Conservation (phyloP, 345 rosid species). For the Microcos paniculata region DNA sequence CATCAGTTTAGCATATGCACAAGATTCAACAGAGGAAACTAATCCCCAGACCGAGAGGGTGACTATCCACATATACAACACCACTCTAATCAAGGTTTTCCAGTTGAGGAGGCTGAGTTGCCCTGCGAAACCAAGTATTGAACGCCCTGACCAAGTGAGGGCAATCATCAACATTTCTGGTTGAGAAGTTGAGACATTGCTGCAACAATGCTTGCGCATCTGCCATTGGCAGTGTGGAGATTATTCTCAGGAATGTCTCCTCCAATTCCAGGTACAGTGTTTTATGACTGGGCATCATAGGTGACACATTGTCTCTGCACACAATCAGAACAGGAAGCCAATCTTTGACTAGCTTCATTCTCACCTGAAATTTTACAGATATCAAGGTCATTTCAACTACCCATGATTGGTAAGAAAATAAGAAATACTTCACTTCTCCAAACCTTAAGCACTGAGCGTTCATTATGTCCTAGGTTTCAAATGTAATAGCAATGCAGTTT, state of each 20-base stretch:
- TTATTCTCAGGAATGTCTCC: slow-evolving; percentile 60
- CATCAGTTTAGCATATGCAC: slow-evolving; percentile 13
- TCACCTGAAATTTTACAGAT: slow-evolving; percentile 39
- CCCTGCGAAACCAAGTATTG: slow-evolving; percentile 74
- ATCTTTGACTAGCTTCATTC: slow-evolving; percentile 60
- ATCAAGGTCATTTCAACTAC: not conserved
- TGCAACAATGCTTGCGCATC: slow-evolving; percentile 54
- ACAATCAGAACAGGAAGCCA: slow-evolving; percentile 77
- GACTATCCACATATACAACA: not conserved
- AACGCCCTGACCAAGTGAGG: slow-evolving; percentile 64
- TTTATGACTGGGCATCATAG: slow-evolving; percentile 45
- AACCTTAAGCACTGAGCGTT: no score
- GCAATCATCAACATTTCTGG: slow-evolving; percentile 61
- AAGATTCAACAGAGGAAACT: not conserved
- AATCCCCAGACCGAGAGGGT: not conserved
- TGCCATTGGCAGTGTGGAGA: slow-evolving; percentile 62
- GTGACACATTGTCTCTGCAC: slow-evolving; percentile 49
- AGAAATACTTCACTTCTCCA: not conserved
- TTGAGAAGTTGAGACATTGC: slow-evolving; percentile 66
- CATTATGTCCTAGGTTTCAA: not conserved
- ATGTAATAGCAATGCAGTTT: not conserved
- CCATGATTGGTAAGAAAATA: not conserved
- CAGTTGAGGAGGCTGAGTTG: slow-evolving; percentile 29
- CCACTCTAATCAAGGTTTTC: slow-evolving; percentile 10
- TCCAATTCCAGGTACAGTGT: slow-evolving; percentile 56